Evolutionary conservation across 768 basidiomycete genomes (phyloP), one percentile per base, ranked within the genome.

Genomic region (Tricholomella constricta): DNA sequence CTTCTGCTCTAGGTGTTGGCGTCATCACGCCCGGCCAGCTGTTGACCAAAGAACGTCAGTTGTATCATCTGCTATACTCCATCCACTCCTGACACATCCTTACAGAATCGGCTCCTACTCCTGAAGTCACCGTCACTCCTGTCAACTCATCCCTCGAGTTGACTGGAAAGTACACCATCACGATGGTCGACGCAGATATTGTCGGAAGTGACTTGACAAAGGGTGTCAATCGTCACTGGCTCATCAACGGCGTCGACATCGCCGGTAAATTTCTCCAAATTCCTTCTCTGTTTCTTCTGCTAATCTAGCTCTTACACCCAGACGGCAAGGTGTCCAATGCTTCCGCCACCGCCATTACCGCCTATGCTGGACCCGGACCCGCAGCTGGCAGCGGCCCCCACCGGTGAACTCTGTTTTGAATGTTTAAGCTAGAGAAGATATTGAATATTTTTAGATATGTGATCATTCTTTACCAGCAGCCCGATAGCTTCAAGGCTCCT

Each of bases 141-240:
- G 77, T 71, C 44, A 81, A 82, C 67, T 68, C 76, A 29, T 76
- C 81, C 22, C 67, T 72, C 14, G 31, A 66, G 10, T 66, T 86
- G 47, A 65, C 65, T 32, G 80, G 78, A 11, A 78, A 69, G 36
- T 90, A 78, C 69, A 89, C 89, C 22, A 65, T 92, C 31, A 74
- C 81, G 46, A 88, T 94, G 88, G 78, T 84, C 26, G 91, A 94
- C 61, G 87, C 88, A 11, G 84, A 83, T 53, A 64, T 79, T 20
- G 85, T 86, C 32, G 89, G 89, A 34, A 71, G 79, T 43, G 76
- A 86, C 57, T 71, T 82, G 48, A 67, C 76, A 32, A 69, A 72
- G 8, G 85, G 82, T 17, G 83, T 85, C 58, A 89, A 83, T 45
- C 80, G 88, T 48, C 91, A 92, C 72, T 93, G 89, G 90, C 81